Conservation (phyloP, 2,329 filamentous ascomycete species). For the Cyanodermella asteris region DNA sequence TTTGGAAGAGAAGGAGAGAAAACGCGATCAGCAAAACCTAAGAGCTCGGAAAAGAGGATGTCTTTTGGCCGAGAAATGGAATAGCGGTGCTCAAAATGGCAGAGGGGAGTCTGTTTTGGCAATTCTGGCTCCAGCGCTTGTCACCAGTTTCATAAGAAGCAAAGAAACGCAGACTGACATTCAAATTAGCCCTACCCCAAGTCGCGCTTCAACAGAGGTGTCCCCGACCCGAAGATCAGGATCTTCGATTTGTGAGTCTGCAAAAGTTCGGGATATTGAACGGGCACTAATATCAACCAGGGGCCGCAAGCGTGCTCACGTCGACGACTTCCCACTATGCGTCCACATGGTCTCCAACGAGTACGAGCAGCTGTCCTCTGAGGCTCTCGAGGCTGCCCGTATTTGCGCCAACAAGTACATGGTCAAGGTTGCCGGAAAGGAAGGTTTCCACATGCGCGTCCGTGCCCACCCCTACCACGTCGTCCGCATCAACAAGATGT, state of each 20-base stretch:
- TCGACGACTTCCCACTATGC: conserved; percentile 98
- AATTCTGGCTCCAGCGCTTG: no score
- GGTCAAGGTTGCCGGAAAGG: conserved; percentile 47
- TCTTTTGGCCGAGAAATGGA: no score
- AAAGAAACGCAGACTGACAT: no score
- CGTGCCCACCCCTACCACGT: conserved; percentile 98
- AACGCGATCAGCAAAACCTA: no score
- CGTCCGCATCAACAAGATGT: conserved; percentile 99
- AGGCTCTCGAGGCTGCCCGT: conserved; percentile 98
- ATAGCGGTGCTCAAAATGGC: no score
- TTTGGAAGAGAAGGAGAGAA: no score
- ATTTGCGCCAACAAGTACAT: conserved; percentile 99
- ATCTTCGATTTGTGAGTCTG: conserved; percentile 99
- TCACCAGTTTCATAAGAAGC: no score
- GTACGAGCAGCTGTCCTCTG: conserved; percentile 98
- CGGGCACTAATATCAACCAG: no score
- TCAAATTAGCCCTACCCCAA: conserved; percentile 99
- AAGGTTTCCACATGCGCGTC: conserved; percentile 49
- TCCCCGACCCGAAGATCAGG: conserved; percentile 58
- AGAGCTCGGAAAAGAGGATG: no score
- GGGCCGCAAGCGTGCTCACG: conserved; percentile 95
- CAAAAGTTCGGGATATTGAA: no score
- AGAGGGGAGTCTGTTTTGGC: no score
- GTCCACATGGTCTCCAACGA: conserved; percentile 99
- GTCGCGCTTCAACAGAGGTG: conserved; percentile 99